Percentiles rank a stretch among this genome's conserved stretches.
phyloP scores from a whole-genome alignment of 1,139 yeast species.

The Lodderomyces parapsilosis region DNA sequence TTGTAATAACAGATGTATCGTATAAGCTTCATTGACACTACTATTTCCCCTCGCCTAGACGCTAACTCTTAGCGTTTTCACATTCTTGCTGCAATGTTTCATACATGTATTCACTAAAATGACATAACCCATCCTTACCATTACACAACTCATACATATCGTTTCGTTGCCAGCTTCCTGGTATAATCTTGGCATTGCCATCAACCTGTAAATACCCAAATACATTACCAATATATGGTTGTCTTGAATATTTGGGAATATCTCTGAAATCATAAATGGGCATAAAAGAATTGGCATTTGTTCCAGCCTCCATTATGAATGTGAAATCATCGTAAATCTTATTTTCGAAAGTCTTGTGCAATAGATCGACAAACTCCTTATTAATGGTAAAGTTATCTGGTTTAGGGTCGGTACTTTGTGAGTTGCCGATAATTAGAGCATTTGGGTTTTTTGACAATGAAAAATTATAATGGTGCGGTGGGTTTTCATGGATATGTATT shows the following conservation, averaged over 20 bases:
- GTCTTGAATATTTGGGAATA: constrained; percentile 65
- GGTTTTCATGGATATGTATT: constrained; percentile 23
- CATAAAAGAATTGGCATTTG: constrained; percentile 60
- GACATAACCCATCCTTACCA: constrained; percentile 52
- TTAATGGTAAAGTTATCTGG: constrained; percentile 28
- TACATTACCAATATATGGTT: constrained; percentile 71
- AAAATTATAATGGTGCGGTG: constrained; percentile 14
- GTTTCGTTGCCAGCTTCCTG: constrained; percentile 58
- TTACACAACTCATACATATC: constrained; percentile 59
- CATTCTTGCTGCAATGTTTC: constrained; percentile 36
- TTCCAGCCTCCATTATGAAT: constrained; percentile 61
- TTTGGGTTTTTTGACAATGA: constrained; percentile 21
- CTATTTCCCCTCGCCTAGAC: not conserved
- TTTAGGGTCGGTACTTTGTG: constrained; percentile 14
- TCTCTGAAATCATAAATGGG: constrained; percentile 72
- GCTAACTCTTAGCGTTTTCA: constrained; percentile 3
- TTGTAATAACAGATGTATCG: too few species aligned
- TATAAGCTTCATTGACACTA: too few species aligned
- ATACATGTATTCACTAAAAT: constrained; percentile 54
- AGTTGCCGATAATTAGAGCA: constrained; percentile 32
- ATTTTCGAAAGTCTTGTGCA: constrained; percentile 27
- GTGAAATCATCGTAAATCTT: constrained; percentile 49
- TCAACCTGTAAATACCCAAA: constrained; percentile 70
- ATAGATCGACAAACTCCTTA: constrained; percentile 25
- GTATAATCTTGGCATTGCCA: constrained; percentile 52